phyloP scores from a whole-genome alignment of 495 filamentous ascomycete species.

The Aspergillus sclerotiicarbonarius region DNA sequence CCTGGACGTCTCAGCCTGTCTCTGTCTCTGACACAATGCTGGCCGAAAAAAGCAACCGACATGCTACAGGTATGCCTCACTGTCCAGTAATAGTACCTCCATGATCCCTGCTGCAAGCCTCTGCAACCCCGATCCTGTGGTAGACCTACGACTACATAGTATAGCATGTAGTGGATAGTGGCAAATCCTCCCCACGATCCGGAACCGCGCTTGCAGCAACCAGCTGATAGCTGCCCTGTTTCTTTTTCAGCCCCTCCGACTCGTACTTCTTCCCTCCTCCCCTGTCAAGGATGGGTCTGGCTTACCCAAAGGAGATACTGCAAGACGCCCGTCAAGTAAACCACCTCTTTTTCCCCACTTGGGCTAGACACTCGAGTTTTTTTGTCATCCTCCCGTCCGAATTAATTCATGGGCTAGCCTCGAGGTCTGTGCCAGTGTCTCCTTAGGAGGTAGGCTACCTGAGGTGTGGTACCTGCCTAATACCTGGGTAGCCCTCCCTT shows the following conservation, averaged over 20 bases:
- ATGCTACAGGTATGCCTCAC: slow-evolving; percentile 12
- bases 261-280: slow-evolving; percentile 9
- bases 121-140: slow-evolving; percentile 23
- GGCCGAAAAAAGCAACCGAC: slow-evolving; percentile 4
- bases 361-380: background rate
- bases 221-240: slow-evolving; percentile 8
- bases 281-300: slow-evolving; percentile 18
- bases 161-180: slow-evolving; percentile 17
- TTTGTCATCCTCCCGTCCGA: background rate
- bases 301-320: slow-evolving; percentile 21
- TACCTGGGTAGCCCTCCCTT: slow-evolving; percentile 1
- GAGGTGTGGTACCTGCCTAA: background rate
- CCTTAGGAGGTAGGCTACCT: background rate
- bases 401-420: background rate
- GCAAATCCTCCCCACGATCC: slow-evolving; percentile 28
- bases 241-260: slow-evolving; percentile 7
- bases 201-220: slow-evolving; percentile 18
- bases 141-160: background rate
- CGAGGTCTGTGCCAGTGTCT: background rate
- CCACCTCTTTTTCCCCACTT: slow-evolving; percentile 15
- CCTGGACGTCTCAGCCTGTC: slow-evolving; percentile 8
- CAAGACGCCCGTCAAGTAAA: slow-evolving; percentile 8
- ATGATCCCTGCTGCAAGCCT: slow-evolving; percentile 10
- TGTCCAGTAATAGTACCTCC: slow-evolving; percentile 4
- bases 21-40: slow-evolving; percentile 15